Evolutionary conservation across 2,329 filamentous ascomycete genomes (phyloP).

Genomic region (Phyllosticta citriasiana): DNA sequence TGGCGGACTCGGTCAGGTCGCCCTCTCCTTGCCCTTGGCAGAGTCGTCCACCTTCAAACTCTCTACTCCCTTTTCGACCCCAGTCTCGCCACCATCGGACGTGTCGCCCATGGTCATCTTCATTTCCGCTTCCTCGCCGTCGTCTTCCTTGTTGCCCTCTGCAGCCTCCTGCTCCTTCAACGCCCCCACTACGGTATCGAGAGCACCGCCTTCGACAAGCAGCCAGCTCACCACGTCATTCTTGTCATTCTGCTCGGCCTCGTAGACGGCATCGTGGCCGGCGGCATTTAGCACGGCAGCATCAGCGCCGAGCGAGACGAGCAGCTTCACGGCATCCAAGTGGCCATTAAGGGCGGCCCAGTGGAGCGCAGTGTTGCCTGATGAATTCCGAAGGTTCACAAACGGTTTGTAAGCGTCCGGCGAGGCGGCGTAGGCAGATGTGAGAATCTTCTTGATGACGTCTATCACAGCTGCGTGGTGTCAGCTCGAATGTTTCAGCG

Average conservation of each 20-base stretch:
- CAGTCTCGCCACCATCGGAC: conserved; percentile 13
- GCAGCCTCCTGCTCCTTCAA: conserved; percentile 21
- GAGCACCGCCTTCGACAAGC: conserved; percentile 35
- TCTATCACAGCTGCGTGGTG: conserved; percentile 16
- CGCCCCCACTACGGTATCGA: conserved; percentile 27
- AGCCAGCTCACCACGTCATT: conserved; percentile 39
- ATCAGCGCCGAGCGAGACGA: conserved; percentile 68
- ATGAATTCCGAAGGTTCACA: conserved; percentile 62
- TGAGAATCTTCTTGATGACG: conserved; percentile 14
- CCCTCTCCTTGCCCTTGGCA: conserved; percentile 6
- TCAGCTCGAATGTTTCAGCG: background rate
- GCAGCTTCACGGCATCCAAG: conserved; percentile 63
- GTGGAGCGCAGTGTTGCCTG: conserved; percentile 85
- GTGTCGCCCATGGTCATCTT: conserved; percentile 12
- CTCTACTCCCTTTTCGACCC: conserved; percentile 25
- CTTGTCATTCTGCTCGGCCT: conserved; percentile 41
- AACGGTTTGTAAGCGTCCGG: conserved; percentile 31
- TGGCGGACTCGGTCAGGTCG: background rate
- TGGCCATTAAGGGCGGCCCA: conserved; percentile 91
- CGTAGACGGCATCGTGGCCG: conserved; percentile 55
- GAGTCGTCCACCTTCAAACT: conserved; percentile 14
- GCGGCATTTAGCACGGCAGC: conserved; percentile 70
- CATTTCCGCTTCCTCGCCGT: conserved; percentile 13
- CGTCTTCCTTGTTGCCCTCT: conserved; percentile 1
- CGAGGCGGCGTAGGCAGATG: conserved; percentile 13